These are phyloP conservation scores for Pascua sp. DNA, from an alignment of 1,284 basidiomycete genomes.

Conservation along the genomic window DNA sequence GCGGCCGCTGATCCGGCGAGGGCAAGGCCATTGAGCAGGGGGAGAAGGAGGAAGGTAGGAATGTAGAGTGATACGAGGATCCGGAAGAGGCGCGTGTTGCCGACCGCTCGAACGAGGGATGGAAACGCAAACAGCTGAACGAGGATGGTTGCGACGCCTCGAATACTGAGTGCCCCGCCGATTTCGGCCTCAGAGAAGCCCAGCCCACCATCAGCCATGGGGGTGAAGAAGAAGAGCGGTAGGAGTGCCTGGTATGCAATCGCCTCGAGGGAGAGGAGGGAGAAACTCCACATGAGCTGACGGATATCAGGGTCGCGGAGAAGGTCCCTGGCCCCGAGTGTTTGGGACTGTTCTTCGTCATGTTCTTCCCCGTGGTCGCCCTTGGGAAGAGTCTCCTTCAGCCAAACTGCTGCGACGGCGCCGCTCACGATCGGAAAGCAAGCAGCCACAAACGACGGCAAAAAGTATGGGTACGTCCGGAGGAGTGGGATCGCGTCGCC, in stretches of 20 bases:
- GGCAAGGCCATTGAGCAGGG: constrained; percentile 35
- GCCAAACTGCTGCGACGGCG: constrained; percentile 23
- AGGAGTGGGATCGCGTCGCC: constrained; percentile 28
- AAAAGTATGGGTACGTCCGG: constrained; percentile 29
- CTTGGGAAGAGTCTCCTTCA: constrained; percentile 31
- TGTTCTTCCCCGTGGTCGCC: not conserved
- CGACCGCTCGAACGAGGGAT: constrained; percentile 29
- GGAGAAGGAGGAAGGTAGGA: constrained; percentile 33
- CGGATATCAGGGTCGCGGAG: constrained; percentile 26
- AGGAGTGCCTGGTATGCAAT: constrained; percentile 30
- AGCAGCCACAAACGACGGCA: constrained; percentile 32
- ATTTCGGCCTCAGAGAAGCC: constrained; percentile 36
- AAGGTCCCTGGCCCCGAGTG: constrained; percentile 19
- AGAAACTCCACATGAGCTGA: constrained; percentile 32
- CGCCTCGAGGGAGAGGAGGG: constrained; percentile 32
- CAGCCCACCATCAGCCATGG: constrained; percentile 33
- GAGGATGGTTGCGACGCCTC: constrained; percentile 32
- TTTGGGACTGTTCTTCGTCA: constrained; percentile 11
- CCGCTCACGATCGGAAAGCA: constrained; percentile 28
- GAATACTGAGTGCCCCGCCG: constrained; percentile 33
- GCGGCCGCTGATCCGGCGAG: constrained; percentile 16
- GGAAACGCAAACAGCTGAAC: constrained; percentile 44
- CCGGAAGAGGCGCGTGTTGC: constrained; percentile 35
- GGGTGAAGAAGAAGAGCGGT: constrained; percentile 45
- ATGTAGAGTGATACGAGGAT: constrained; percentile 33